These are phyloP conservation scores for Geranium incanum DNA, from an alignment of 441 rosid genomes.

Conservation along the genomic window DNA sequence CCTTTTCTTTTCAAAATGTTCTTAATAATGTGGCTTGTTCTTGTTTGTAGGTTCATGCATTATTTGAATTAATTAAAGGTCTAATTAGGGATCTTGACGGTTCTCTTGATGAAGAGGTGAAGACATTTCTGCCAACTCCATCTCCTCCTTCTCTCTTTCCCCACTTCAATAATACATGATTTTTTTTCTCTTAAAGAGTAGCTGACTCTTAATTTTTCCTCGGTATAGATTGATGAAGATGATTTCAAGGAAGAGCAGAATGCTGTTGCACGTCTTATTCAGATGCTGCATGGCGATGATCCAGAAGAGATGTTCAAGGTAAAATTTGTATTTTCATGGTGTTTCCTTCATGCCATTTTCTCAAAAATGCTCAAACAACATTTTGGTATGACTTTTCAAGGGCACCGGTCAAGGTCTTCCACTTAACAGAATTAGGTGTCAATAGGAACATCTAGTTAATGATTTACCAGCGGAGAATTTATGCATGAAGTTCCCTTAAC, in stretches of 20 bases:
- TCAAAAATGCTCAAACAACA: background rate
- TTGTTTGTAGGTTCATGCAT: conserved; percentile 62
- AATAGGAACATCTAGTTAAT: background rate
- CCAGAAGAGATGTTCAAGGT: conserved; percentile 97
- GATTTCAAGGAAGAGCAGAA: conserved; percentile 96
- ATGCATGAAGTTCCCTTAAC: background rate
- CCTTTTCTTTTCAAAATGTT: conserved; percentile 12
- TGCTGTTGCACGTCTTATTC: conserved; percentile 91
- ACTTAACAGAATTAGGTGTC: background rate
- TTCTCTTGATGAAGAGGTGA: conserved; percentile 55
- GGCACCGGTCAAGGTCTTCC: conserved; percentile 20
- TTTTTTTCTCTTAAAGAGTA: conserved; percentile 10
- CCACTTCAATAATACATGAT: background rate
- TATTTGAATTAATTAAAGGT: conserved; percentile 84
- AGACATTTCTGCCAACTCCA: conserved; percentile 12
- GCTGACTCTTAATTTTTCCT: background rate
- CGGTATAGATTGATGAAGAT: conserved; percentile 72
- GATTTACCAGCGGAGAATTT: background rate
- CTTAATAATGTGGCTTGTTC: conserved; percentile 10
- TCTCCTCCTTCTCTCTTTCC: background rate
- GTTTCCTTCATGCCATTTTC: background rate
- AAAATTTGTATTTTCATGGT: background rate
- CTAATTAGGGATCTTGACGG: conserved; percentile 86
- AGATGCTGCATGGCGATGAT: conserved; percentile 78
- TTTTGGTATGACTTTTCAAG: conserved; percentile 18